Evolutionary conservation across 805 yeast genomes (phyloP).

Genomic region (Ogataea allantospora): DNA sequence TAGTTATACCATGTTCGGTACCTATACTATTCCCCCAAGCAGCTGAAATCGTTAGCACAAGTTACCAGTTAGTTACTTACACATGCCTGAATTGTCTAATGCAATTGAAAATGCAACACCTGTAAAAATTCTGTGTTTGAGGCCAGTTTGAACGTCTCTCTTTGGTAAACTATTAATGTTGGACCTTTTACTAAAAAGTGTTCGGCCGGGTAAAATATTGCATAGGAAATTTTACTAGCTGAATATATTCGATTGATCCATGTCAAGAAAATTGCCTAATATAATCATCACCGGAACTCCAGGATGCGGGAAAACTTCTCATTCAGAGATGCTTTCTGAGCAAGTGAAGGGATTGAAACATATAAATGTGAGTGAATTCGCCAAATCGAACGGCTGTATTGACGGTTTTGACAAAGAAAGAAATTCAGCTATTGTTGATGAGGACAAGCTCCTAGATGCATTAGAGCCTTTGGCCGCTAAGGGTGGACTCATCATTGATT

Average conservation of each 20-base stretch:
- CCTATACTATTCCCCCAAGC: slow-evolving; percentile 13
- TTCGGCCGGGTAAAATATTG: slow-evolving; percentile 7
- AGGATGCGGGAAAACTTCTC: slow-evolving; percentile 82
- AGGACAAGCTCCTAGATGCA: slow-evolving; percentile 79
- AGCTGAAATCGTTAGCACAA: slow-evolving; percentile 5
- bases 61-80: slow-evolving; percentile 7
- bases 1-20: slow-evolving; percentile 10
- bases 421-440: slow-evolving; percentile 88
- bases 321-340: slow-evolving; percentile 51
- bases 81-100: slow-evolving; percentile 5
- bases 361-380: slow-evolving; percentile 75
- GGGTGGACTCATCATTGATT: slow-evolving; percentile 91
- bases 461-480: slow-evolving; percentile 72
- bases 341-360: slow-evolving; percentile 50
- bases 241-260: slow-evolving; percentile 1
- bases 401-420: slow-evolving; percentile 85
- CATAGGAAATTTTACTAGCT: neutral
- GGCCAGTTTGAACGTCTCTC: slow-evolving; percentile 4
- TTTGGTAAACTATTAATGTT: slow-evolving; percentile 6
- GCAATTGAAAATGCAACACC: slow-evolving; percentile 3
- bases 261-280: slow-evolving; percentile 53
- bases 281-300: slow-evolving; percentile 95
- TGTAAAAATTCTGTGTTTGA: neutral
- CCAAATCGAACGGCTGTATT: slow-evolving; percentile 70
- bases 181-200: slow-evolving; percentile 8